A percentile compares a stretch with the other conserved stretches of the same genome.
Evolutionary conservation across 139 green algal genomes (phyloP).

Genomic region (Zygnema cylindricum): DNA sequence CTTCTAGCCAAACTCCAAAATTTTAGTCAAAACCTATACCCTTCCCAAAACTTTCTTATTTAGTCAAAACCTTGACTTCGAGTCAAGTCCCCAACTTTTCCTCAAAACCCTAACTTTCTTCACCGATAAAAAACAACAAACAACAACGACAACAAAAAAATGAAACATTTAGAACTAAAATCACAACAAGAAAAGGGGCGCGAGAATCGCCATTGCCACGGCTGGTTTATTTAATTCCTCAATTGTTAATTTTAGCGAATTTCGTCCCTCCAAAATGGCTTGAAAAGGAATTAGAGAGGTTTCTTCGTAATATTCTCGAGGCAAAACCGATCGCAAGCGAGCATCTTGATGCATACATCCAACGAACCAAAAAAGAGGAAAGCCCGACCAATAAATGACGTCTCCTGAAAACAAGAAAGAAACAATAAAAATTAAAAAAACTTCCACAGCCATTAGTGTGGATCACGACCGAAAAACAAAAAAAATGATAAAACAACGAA

Average conservation of each 20-base stretch:
- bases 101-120: no score
- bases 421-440: no score
- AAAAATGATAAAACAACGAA: no score
- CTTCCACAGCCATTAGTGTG: no score
- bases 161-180: neutral
- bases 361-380: constrained; percentile 24
- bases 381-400: constrained; percentile 40
- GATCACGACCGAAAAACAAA: no score
- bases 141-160: neutral
- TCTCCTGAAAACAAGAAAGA: constrained; percentile 22
- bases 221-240: constrained; percentile 34
- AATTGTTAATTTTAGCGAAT: neutral
- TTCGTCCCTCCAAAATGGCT: constrained; percentile 33
- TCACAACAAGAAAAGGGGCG: constrained; percentile 40
- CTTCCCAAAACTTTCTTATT: no score
- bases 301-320: constrained; percentile 6
- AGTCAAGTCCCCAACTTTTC: no score
- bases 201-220: neutral
- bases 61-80: no score
- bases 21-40: no score
- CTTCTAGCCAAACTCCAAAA: no score
- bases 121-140: no score
- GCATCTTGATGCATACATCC: constrained; percentile 30
- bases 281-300: constrained; percentile 36
- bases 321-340: neutral